phyloP scores from a whole-genome alignment of 345 rosid species.

The Pugionium cornutum region DNA sequence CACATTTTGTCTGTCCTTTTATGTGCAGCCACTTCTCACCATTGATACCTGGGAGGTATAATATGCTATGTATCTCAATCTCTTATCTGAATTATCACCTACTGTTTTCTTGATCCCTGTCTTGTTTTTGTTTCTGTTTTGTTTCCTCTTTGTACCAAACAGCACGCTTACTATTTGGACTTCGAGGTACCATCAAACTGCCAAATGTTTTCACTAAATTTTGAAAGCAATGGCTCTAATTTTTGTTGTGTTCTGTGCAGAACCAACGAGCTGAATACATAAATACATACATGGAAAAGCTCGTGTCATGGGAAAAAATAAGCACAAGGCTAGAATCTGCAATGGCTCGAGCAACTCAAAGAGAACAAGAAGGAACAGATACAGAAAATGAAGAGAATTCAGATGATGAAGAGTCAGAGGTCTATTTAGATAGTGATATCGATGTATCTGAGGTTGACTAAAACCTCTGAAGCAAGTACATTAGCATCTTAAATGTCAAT shows the following conservation, averaged over 20 bases:
- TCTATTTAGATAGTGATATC: conserved; percentile 45
- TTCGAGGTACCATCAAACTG: conserved; percentile 58
- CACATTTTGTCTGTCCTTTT: conserved; percentile 30
- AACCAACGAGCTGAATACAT: conserved; percentile 69
- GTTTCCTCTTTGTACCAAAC: conserved; percentile 30
- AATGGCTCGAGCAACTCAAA: conserved; percentile 55
- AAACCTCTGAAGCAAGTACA: conserved; percentile 23
- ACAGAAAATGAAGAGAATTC: conserved; percentile 40
- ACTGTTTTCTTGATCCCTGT: conserved; percentile 23
- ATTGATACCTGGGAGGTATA: conserved; percentile 98
- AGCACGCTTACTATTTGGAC: conserved; percentile 96
- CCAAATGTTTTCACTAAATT: conserved; percentile 12
- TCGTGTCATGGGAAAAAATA: conserved; percentile 92
- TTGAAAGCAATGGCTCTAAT: background rate
- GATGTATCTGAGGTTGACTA: conserved; percentile 57
- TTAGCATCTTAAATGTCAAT: conserved; percentile 31
- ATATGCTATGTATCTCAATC: conserved; percentile 1
- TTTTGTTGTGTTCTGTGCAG: conserved; percentile 41
- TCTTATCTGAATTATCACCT: background rate
- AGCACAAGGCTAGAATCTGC: conserved; percentile 69
- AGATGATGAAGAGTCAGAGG: conserved; percentile 42
- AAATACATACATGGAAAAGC: conserved; percentile 67
- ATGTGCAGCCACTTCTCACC: conserved; percentile 83
- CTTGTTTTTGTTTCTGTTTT: background rate
- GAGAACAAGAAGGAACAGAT: conserved; percentile 60